Conservation (phyloP, 495 filamentous ascomycete genomes). For the Pseudevernia furfuracea region DNA sequence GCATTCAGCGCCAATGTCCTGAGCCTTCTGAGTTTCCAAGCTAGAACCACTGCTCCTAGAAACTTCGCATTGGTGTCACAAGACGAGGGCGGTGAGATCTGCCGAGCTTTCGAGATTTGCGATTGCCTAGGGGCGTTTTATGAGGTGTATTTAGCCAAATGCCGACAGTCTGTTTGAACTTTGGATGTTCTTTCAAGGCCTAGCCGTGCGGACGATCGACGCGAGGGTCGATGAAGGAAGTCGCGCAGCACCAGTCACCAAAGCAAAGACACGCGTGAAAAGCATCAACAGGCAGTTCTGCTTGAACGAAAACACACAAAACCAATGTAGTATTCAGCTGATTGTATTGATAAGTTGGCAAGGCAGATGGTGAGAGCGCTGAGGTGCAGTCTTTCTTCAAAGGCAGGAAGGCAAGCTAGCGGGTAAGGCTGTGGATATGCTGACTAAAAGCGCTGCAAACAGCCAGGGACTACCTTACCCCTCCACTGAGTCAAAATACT, state of each 20-base stretch:
- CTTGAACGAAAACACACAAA: not conserved
- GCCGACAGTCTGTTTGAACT: not conserved
- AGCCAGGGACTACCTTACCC: not conserved
- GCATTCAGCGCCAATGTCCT: not conserved
- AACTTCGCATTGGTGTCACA: conserved; percentile 6
- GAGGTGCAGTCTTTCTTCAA: conserved; percentile 4
- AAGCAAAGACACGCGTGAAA: not conserved
- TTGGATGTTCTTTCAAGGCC: conserved; percentile 12
- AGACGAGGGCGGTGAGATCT: not conserved
- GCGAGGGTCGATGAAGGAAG: conserved; percentile 15
- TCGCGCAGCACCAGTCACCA: conserved; percentile 7
- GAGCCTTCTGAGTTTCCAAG: not conserved
- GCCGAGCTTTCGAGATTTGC: not conserved
- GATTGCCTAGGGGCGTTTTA: not conserved
- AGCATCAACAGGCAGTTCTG: not conserved
- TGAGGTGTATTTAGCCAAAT: not conserved
- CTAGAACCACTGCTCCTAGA: not conserved
- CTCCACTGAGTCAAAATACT: not conserved
- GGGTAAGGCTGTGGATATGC: conserved; percentile 10
- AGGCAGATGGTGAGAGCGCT: not conserved
- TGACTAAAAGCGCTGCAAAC: conserved; percentile 3
- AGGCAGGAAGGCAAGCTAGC: conserved; percentile 8
- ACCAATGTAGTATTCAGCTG: not conserved
- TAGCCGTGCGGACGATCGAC: conserved; percentile 20
- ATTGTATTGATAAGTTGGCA: not conserved